Conservation (phyloP, 1,284 basidiomycete genomes). For the Rhodotorula glutinis region DNA sequence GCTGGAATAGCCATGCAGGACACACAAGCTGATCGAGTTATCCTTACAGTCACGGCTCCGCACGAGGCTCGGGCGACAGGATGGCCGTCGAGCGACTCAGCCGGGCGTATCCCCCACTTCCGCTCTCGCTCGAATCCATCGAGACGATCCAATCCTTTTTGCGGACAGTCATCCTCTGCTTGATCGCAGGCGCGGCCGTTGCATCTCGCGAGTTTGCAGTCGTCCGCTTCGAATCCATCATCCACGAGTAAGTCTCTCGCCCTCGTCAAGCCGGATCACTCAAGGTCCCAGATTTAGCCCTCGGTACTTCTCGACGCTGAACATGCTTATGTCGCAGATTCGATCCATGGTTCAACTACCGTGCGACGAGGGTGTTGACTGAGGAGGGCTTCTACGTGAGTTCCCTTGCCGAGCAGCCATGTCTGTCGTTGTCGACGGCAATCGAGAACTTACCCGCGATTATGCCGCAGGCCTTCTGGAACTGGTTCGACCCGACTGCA, state of each 20-base stretch:
- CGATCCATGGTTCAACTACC: constrained; percentile 85
- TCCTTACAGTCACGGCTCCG: too few relatives aligned
- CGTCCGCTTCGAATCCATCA: constrained; percentile 96
- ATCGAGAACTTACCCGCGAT: too few relatives aligned
- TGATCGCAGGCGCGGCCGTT: constrained; percentile 90
- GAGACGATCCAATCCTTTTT: constrained; percentile 71
- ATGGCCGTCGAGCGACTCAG: not conserved
- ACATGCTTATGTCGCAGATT: constrained; percentile 19
- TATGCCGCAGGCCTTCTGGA: constrained; percentile 84
- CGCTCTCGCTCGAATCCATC: constrained; percentile 12
- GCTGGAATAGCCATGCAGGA: too few relatives aligned
- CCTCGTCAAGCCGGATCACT: too few relatives aligned
- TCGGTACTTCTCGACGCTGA: too few relatives aligned
- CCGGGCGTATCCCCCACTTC: constrained; percentile 38
- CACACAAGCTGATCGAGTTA: too few relatives aligned
- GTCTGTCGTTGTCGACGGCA: too few relatives aligned
- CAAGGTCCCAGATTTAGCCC: not conserved
- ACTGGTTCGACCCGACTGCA: constrained; percentile 96
- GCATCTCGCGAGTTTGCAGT: constrained; percentile 96
- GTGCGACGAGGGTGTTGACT: constrained; percentile 82
- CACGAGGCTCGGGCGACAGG: too few relatives aligned
- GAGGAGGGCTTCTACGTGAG: constrained; percentile 90
- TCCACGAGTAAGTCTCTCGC: constrained; percentile 68
- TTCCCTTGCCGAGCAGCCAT: too few relatives aligned
- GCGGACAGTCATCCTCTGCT: constrained; percentile 75